Evolutionary conservation across 2,329 filamentous ascomycete species (phyloP).

Genomic region (Sporothrix sp.): DNA sequence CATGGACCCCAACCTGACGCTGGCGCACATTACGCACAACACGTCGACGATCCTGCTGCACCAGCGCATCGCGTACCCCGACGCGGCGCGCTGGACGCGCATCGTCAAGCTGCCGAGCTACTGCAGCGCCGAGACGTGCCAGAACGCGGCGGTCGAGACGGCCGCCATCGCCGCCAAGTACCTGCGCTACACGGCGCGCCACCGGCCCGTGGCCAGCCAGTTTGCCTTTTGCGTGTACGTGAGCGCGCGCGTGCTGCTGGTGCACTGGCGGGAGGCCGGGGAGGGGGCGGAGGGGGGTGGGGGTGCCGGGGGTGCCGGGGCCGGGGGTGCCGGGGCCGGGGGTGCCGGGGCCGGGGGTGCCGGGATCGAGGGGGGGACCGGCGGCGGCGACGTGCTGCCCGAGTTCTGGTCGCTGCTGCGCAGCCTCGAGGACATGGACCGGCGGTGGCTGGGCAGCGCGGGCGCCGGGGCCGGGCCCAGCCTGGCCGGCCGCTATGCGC

Average conservation of each 20-base stretch:
- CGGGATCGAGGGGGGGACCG: background rate
- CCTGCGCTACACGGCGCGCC: slow-evolving; percentile 28
- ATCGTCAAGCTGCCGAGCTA: slow-evolving; percentile 31
- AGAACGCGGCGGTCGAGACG: slow-evolving; percentile 35
- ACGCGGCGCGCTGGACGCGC: slow-evolving; percentile 21
- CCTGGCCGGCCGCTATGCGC: slow-evolving; percentile 12
- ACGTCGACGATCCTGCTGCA: slow-evolving; percentile 40
- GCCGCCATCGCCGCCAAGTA: slow-evolving; percentile 38
- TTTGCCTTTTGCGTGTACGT: slow-evolving; percentile 39
- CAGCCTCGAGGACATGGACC: slow-evolving; percentile 14
- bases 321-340: background rate
- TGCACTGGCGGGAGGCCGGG: slow-evolving; percentile 19
- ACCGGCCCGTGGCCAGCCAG: slow-evolving; percentile 26
- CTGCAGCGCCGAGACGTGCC: slow-evolving; percentile 40
- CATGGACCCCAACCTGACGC: slow-evolving; percentile 40
- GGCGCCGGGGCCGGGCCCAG: background rate
- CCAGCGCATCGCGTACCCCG: slow-evolving; percentile 38
- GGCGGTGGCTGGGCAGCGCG: slow-evolving; percentile 11
- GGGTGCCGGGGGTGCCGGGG: background rate
- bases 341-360: background rate
- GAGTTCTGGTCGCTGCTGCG: slow-evolving; percentile 19
- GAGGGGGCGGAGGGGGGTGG: background rate
- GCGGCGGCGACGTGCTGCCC: background rate
- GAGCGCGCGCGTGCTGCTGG: slow-evolving; percentile 31
- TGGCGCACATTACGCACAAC: slow-evolving; percentile 41